These are phyloP conservation scores for Penicillium steckii DNA, from an alignment of 495 filamentous ascomycete genomes.

Conservation along the genomic window DNA sequence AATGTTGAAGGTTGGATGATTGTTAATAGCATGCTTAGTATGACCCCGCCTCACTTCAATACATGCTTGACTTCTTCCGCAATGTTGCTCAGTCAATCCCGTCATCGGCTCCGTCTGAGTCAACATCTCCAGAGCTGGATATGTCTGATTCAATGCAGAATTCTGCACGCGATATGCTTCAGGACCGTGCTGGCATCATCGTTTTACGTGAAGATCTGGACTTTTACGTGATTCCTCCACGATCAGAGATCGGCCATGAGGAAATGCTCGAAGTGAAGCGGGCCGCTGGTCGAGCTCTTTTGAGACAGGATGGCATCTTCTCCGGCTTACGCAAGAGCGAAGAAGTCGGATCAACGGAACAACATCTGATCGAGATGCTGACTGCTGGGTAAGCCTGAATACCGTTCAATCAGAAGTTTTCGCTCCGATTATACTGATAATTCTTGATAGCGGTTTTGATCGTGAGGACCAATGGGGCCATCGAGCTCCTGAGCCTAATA, in stretches of 20 bases:
- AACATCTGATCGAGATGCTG: constrained; percentile 99
- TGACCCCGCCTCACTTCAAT: constrained; percentile 91
- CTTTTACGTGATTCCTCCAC: constrained; percentile 95
- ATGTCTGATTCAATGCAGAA: constrained; percentile 67
- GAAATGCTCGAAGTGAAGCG: constrained; percentile 98
- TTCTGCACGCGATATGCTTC: constrained; percentile 73
- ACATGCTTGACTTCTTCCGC: constrained; percentile 99
- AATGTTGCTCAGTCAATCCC: constrained; percentile 93
- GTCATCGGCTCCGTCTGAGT: constrained; percentile 60
- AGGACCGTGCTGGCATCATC: constrained; percentile 94
- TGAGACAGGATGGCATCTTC: constrained; percentile 95
- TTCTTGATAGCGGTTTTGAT: constrained; percentile 76
- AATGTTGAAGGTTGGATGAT: too few species aligned
- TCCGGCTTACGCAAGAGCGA: constrained; percentile 92
- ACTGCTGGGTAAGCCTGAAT: constrained; percentile 79
- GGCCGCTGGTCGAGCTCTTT: constrained; percentile 79
- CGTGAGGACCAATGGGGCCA: constrained; percentile 95
- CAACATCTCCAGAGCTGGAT: constrained; percentile 59
- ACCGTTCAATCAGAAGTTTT: too few species aligned
- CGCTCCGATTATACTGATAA: constrained; percentile 4
- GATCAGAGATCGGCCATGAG: constrained; percentile 73
- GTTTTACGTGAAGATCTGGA: constrained; percentile 95
- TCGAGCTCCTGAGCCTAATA: constrained; percentile 91
- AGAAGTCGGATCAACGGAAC: constrained; percentile 93
- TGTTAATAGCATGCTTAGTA: constrained; percentile 75